Percentiles rank a stretch among this genome's conserved stretches.
Evolutionary conservation across 805 yeast species (phyloP).

Genomic region (Cyberlindnera bimundalis): DNA sequence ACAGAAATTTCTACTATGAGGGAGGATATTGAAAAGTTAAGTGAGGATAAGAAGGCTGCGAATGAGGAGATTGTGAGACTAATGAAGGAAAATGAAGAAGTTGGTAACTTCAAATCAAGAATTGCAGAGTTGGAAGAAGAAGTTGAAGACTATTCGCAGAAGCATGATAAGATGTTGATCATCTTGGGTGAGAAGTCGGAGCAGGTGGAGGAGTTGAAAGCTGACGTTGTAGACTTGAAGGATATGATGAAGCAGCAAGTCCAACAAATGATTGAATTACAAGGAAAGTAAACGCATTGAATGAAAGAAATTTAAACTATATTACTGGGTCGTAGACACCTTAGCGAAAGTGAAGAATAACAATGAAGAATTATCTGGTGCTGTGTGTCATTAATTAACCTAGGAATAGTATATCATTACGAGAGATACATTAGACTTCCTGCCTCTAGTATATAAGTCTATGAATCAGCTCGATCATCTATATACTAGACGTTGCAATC

Average conservation of each 20-base stretch:
- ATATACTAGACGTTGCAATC: too few species aligned
- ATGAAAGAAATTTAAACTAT: too few species aligned
- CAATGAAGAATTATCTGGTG: too few species aligned
- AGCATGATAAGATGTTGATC: conserved; percentile 59
- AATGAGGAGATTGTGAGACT: conserved; percentile 63
- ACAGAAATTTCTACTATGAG: conserved; percentile 64
- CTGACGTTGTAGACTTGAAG: conserved; percentile 87
- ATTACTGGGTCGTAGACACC: too few species aligned
- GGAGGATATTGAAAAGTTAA: conserved; percentile 56
- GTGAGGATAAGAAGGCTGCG: conserved; percentile 58
- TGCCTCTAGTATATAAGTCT: too few species aligned
- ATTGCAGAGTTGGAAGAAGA: conserved; percentile 38
- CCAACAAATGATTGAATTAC: conserved; percentile 75
- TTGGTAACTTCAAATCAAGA: conserved; percentile 33
- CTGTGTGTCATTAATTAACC: too few species aligned
- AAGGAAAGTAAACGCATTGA: conserved; percentile 27
- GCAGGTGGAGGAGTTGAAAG: conserved; percentile 75
- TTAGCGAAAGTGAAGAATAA: too few species aligned
- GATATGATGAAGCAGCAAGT: conserved; percentile 81
- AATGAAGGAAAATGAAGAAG: conserved; percentile 51
- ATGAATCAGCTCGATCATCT: too few species aligned
- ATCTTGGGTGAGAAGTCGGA: conserved; percentile 87
- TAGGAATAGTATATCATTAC: too few species aligned
- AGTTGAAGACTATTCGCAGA: conserved; percentile 18
- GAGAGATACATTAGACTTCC: too few species aligned